Base-by-base conservation (phyloP, 345 rosid genomes). In the Rhizophora apiculata region DNA sequence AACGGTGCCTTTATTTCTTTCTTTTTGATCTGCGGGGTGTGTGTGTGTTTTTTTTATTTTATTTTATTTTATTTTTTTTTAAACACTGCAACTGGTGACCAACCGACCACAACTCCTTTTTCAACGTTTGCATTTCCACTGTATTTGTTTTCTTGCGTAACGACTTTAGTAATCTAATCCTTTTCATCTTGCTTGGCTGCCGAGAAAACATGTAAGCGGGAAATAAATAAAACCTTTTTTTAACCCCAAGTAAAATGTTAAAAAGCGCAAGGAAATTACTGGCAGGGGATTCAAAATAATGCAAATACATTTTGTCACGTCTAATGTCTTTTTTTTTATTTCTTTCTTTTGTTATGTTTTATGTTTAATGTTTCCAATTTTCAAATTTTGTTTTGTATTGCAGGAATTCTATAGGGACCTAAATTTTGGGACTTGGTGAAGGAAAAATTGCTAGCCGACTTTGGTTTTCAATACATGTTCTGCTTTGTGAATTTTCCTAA, bases 1-100 rank as follows among this genome's bases (percentile, higher is more conserved):
- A 63, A 68, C 68, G 74, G 65, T 46, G 22, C 19, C 57, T 68
- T 60, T 63, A 6, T 46, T 62, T 74, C 51, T 36, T 46, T 57
- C 49, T 67, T 36, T 21, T 67, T 46, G 26, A 18, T 59, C 46
- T 70, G 66, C 3, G 65, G 32, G 5, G 5, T 31, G 32, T 31
- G 32, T 31, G 32, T 31, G 6, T 31, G 0, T 0, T 0, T 4
- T 0, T 3, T 5, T 32, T 4, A n/a, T 6, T 32, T 5, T 32
- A 0, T 32, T 59, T 60, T 22, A 0, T 1, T 24, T 24, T 24
- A 24, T 24, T 24, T 24, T 24, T 24, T 20, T 68, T 61, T 64
- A 11, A 32, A 27, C 32, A 60, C 29, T 72, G 59, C 70, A 26
- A 46, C 61, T 19, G 6, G 61, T 60, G 51, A 68, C 46, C 56